Evolutionary conservation across 495 filamentous ascomycete species (phyloP).

Genomic region (Penicillium silybi): DNA sequence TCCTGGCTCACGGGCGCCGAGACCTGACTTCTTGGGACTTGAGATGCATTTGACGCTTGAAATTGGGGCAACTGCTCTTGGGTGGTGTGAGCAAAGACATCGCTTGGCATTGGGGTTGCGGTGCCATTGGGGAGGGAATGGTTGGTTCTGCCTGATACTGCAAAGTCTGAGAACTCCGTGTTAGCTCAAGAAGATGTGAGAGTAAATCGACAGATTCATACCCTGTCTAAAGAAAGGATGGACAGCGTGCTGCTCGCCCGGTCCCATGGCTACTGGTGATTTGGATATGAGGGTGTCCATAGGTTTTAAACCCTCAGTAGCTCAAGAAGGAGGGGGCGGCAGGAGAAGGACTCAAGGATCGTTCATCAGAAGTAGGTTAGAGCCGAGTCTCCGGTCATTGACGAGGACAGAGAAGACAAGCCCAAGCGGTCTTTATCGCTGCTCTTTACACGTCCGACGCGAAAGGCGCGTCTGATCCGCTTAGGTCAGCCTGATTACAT

Average conservation of each 20-base stretch:
- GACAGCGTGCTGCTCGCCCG: conserved; percentile 36
- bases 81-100: neutral
- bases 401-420: neutral
- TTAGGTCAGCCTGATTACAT: conserved; percentile 19
- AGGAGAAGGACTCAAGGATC: neutral
- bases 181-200: conserved; percentile 6
- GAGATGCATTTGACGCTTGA: neutral
- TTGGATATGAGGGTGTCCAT: conserved; percentile 25
- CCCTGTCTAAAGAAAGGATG: conserved; percentile 45
- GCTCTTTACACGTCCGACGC: conserved; percentile 25
- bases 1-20: conserved; percentile 13
- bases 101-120: neutral
- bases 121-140: neutral
- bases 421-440: neutral
- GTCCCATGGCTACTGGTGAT: conserved; percentile 38
- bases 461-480: conserved; percentile 15
- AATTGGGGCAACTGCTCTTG: neutral
- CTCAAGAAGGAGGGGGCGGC: neutral
- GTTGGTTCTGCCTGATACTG: conserved; percentile 8
- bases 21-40: neutral
- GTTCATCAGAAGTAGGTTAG: neutral
- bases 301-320: conserved; percentile 8
- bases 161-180: conserved; percentile 18
- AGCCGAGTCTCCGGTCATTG: neutral
- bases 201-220: neutral